A percentile compares a stretch with the other conserved stretches of the same genome.
These are phyloP conservation scores for Linanthus parryae DNA, from an alignment of 148 eudicot genomes.

Conservation along the genomic window DNA sequence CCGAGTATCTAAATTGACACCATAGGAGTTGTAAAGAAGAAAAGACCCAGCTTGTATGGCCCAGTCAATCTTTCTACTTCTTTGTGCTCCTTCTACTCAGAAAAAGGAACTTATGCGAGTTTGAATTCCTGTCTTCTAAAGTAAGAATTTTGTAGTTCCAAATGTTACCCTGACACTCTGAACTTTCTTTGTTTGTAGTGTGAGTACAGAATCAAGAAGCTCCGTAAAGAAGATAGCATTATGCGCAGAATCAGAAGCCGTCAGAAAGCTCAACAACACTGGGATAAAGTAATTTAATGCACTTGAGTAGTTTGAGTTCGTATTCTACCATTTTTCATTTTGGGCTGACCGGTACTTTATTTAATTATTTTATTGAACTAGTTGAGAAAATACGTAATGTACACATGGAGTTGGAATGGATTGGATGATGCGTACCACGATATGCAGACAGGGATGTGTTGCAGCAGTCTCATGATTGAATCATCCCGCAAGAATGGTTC, in stretches of 20 bases:
- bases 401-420: slow-evolving; percentile 59
- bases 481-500: slow-evolving; percentile 36
- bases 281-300: slow-evolving; percentile 76
- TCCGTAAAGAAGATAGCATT: slow-evolving; percentile 65
- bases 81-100: too few species aligned
- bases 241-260: slow-evolving; percentile 55
- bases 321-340: slow-evolving; percentile 6
- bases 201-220: slow-evolving; percentile 74
- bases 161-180: slow-evolving; percentile 3
- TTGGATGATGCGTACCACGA: slow-evolving; percentile 31
- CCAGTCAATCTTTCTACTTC: too few species aligned
- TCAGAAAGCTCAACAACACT: slow-evolving; percentile 67
- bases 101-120: too few species aligned
- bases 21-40: too few species aligned
- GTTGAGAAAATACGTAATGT: slow-evolving; percentile 85
- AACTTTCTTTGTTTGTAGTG: slow-evolving; percentile 41
- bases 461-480: slow-evolving; percentile 30
- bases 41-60: too few species aligned
- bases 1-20: too few species aligned
- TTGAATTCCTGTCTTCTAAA: too few species aligned
- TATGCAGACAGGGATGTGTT: slow-evolving; percentile 29
- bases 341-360: slow-evolving; percentile 5
- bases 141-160: neutral
- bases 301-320: slow-evolving; percentile 3
- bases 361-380: slow-evolving; percentile 25